phyloP scores from a whole-genome alignment of 768 basidiomycete genomes.

The Amanita rubescens region DNA sequence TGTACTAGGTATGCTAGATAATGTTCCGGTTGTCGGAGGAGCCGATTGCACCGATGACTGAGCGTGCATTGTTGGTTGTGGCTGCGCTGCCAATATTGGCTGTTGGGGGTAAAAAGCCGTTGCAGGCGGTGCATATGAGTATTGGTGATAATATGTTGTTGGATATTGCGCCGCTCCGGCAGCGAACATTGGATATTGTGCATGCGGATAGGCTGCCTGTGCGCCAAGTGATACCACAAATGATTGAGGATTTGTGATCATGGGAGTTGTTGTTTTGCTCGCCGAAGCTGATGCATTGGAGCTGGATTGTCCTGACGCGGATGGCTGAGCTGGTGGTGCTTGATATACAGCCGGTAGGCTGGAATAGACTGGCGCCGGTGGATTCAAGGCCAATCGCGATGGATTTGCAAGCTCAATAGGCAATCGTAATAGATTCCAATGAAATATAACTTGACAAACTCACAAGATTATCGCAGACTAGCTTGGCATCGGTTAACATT shows the following conservation, averaged over 20 bases:
- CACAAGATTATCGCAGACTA: conserved; percentile 71
- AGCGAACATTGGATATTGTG: conserved; percentile 37
- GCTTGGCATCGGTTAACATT: conserved; percentile 72
- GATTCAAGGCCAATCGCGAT: conserved; percentile 55
- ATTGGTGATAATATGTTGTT: conserved; percentile 54
- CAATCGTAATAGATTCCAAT: conserved; percentile 10
- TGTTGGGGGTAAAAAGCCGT: conserved; percentile 10
- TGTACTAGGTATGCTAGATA: conserved; percentile 25
- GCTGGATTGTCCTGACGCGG: conserved; percentile 20
- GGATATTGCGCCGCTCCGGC: conserved; percentile 41
- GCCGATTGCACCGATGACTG: conserved; percentile 1
- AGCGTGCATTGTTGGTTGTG: conserved; percentile 5
- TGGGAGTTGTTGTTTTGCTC: conserved; percentile 30
- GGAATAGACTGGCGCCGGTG: conserved; percentile 55
- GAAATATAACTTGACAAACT: conserved; percentile 13
- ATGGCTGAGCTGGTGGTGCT: conserved; percentile 21
- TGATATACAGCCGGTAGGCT: conserved; percentile 37
- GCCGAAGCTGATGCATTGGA: conserved; percentile 24
- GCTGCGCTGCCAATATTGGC: conserved; percentile 12
- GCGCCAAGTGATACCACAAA: conserved; percentile 64
- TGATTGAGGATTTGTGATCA: conserved; percentile 65
- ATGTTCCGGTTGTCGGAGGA: conserved; percentile 18
- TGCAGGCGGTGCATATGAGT: conserved; percentile 25
- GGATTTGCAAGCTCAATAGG: conserved; percentile 62
- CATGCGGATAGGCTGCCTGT: conserved; percentile 37